These are phyloP conservation scores for Eutreptiella sp. DNA, from an alignment of 208 protist species.

Conservation along the genomic window DNA sequence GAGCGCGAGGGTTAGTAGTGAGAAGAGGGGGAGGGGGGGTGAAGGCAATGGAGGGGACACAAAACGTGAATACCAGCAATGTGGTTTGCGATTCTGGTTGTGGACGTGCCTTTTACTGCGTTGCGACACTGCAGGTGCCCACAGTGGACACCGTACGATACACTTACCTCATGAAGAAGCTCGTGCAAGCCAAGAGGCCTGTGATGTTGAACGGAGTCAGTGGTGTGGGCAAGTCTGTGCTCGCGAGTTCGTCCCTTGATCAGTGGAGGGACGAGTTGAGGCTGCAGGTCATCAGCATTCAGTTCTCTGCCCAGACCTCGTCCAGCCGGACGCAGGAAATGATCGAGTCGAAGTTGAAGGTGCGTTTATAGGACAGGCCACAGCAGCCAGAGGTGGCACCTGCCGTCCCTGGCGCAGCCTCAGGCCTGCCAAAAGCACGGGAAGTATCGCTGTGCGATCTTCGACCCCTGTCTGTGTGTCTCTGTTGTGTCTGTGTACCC, in stretches of 20 bases:
- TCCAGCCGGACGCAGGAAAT: conserved; percentile 90
- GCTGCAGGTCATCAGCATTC: conserved; percentile 73
- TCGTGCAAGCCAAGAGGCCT: conserved; percentile 71
- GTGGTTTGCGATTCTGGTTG: too few species aligned
- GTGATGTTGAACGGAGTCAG: conserved; percentile 89
- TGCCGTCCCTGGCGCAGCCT: too few species aligned
- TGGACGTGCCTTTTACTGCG: too few species aligned
- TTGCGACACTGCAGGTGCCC: conserved; percentile 91
- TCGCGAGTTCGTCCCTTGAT: conserved; percentile 73
- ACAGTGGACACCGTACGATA: conserved; percentile 94
- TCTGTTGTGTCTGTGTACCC: too few species aligned
- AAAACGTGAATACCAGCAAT: too few species aligned
- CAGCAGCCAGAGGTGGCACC: too few species aligned
- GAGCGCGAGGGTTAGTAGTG: too few species aligned
- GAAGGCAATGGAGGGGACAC: too few species aligned
- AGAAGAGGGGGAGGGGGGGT: too few species aligned
- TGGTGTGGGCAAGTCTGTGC: conserved; percentile 89
- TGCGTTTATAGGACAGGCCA: conserved; percentile 87
- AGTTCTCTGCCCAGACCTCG: conserved; percentile 91
- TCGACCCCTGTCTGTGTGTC: too few species aligned
- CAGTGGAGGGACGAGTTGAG: conserved; percentile 61
- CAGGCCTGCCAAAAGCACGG: too few species aligned
- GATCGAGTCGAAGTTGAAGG: conserved; percentile 93
- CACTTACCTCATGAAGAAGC: conserved; percentile 74
- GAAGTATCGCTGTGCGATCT: too few species aligned